phyloP scores from a whole-genome alignment of 2,329 filamentous ascomycete species.

The Penicillium frequentans region DNA sequence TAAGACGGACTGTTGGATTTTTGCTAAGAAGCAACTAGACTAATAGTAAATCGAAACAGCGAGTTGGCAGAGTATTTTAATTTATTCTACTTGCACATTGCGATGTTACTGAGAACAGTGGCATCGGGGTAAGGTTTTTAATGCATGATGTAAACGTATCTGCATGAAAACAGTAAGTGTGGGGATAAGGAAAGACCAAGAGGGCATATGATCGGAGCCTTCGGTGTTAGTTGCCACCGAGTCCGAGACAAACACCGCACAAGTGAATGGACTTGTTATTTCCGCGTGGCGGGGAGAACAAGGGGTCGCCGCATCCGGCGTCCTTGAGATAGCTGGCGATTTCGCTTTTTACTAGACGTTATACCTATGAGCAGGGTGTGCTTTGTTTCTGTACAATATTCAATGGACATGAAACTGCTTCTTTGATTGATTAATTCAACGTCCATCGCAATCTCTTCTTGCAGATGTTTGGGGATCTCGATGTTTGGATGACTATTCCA shows the following conservation, averaged over 20 bases:
- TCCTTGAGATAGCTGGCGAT: background rate
- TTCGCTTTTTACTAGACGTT: background rate
- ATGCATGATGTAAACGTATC: background rate
- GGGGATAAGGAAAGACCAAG: background rate
- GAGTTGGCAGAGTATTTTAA: background rate
- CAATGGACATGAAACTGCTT: too few relatives aligned
- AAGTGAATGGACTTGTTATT: background rate
- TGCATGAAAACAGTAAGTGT: background rate
- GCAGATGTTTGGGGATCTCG: background rate
- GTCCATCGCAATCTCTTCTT: background rate
- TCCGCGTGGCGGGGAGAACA: background rate
- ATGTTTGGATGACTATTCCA: background rate
- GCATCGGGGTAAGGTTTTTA: background rate
- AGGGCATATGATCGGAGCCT: background rate
- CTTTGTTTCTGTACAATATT: too few relatives aligned
- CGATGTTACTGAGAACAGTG: background rate
- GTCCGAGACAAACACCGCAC: background rate
- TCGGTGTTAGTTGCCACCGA: background rate
- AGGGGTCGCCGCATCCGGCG: background rate
- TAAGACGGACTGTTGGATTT: background rate
- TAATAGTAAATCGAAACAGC: background rate
- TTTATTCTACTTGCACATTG: background rate
- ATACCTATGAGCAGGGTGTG: background rate
- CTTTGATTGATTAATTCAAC: too few relatives aligned
- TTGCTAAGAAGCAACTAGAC: too few relatives aligned